These are phyloP conservation scores for Piper longum DNA, from an alignment of 164 flowering plant genomes.

Conservation along the genomic window DNA sequence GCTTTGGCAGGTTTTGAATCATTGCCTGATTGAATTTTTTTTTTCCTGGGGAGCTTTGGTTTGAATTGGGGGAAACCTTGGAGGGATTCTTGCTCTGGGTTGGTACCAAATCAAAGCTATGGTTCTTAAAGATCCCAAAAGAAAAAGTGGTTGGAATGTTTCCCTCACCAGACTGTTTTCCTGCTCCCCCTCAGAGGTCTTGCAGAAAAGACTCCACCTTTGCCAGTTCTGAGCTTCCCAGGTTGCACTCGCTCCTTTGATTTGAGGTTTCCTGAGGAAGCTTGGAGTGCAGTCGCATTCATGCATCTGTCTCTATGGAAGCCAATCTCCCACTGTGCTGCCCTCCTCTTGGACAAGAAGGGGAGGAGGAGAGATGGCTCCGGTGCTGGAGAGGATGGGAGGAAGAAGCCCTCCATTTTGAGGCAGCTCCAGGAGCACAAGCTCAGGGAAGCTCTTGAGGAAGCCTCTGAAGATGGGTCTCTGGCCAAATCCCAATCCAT, in stretches of 20 bases:
- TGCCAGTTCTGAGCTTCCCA: too few species aligned
- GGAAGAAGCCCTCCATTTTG: slow-evolving; percentile 36
- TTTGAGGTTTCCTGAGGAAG: slow-evolving; percentile 4
- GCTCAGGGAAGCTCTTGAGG: slow-evolving; percentile 87
- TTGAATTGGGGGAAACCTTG: slow-evolving; percentile 9
- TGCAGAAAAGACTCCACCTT: neutral
- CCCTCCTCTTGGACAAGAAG: slow-evolving; percentile 64
- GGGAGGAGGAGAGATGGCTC: slow-evolving; percentile 46
- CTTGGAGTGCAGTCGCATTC: slow-evolving; percentile 10
- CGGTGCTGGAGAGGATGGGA: slow-evolving; percentile 25
- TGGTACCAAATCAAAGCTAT: slow-evolving; percentile 13
- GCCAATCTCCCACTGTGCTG: slow-evolving; percentile 79
- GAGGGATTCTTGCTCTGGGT: slow-evolving; percentile 11
- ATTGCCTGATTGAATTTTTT: neutral
- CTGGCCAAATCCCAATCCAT: slow-evolving; percentile 51
- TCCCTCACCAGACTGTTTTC: neutral
- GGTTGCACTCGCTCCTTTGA: neutral
- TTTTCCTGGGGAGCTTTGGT: slow-evolving; percentile 7
- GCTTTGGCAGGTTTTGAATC: neutral
- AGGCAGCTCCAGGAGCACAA: slow-evolving; percentile 61
- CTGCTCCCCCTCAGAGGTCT: neutral
- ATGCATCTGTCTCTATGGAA: slow-evolving; percentile 82
- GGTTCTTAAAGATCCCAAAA: slow-evolving; percentile 9
- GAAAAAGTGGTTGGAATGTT: neutral
- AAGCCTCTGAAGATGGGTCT: slow-evolving; percentile 87